Base-by-base conservation (phyloP, 495 filamentous ascomycete species). In the Darksidea phi region DNA sequence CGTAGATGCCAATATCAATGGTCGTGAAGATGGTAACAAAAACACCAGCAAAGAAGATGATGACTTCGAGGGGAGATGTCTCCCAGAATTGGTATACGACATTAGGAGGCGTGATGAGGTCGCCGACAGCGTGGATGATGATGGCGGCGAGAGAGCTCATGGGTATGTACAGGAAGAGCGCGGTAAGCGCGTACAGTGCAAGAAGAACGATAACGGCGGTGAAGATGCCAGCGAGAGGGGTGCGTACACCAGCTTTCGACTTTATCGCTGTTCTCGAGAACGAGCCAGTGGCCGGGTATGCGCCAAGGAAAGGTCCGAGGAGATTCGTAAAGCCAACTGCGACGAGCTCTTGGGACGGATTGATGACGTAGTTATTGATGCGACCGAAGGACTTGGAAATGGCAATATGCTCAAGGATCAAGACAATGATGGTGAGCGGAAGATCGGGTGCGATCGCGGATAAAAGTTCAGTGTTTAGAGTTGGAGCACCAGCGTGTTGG, bases 211-310 rank as follows among this genome's bases (percentile, higher is more conserved):
- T 85, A 18, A 86, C 21, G 0, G 89, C 93, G 12, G 93, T 98
- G 65, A 97, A 91, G 23, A 92, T 79, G 76, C 94, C 94, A 6
- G 90, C 93, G 54, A 97, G 86, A 1, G 94, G 94, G 15, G 91
- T 96, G 7, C 92, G 86, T 1, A 97, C 94, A 67, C 94, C 94
- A 43, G 94, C 92, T 77, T 97, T 98, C 1, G 91, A 91, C 75
- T 97, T 96, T 77, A 98, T 97, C 20, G 94, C 94, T 48, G 94
- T 97, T 26, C 94, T 86, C 18, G 90, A 95, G 79, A 98, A 98
- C 10, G 94, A 97, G 5, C 94, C 94, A 18, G 94, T 98, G 0
- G 93, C 88, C 0, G 94, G 91, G 67, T 96, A 98, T 1, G 80
- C 94, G 55, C 94, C 94, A 8, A 98, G 84, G 77, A 98, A 97